A percentile compares a stretch with the other conserved stretches of the same genome.
phyloP scores from a whole-genome alignment of 2,329 filamentous ascomycete species.

The Microsporum canis region DNA sequence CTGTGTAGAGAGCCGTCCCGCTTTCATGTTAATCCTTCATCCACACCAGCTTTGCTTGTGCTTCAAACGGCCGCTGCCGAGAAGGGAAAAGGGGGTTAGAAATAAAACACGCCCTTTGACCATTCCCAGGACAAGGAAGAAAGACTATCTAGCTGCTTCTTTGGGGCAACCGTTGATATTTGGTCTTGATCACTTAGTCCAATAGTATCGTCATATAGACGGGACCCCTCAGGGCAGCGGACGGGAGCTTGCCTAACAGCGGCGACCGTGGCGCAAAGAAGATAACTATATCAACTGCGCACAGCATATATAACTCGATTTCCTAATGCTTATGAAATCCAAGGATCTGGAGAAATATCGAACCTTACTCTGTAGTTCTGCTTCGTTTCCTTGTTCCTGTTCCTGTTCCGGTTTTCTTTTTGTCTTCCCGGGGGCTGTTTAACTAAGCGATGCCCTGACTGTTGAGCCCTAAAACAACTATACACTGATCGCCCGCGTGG shows the following conservation, averaged over 20 bases:
- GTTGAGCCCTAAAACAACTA: neutral
- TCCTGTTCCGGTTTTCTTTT: neutral
- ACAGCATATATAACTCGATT: conserved; percentile 3
- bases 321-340: neutral
- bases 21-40: neutral
- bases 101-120: neutral
- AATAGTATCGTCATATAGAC: neutral
- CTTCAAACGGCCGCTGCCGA: too few species aligned
- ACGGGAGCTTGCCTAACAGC: neutral
- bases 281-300: neutral
- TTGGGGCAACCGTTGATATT: neutral
- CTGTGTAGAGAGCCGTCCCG: neutral
- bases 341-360: neutral
- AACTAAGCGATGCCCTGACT: neutral
- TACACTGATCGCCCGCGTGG: neutral
- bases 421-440: neutral
- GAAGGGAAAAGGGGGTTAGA: neutral
- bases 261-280: neutral
- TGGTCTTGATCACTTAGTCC: neutral
- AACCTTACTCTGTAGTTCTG: neutral
- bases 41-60: too few species aligned
- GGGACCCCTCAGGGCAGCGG: neutral
- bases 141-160: neutral
- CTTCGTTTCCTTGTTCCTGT: neutral
- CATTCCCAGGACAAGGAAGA: neutral